phyloP scores from a whole-genome alignment of 441 rosid genomes.

The Erysimum cheiri region DNA sequence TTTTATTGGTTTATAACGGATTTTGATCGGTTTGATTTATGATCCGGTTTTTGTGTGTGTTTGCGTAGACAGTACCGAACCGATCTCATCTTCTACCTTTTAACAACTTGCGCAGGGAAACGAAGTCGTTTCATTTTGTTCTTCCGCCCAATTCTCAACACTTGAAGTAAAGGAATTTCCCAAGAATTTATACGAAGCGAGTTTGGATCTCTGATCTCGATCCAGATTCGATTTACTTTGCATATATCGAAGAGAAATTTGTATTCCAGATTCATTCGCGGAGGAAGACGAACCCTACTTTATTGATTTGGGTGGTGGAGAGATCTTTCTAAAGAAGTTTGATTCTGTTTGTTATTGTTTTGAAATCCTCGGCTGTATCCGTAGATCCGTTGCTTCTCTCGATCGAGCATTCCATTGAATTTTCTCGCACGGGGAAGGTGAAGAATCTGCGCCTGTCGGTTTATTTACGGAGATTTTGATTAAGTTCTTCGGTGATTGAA shows the following conservation, averaged over 20 bases:
- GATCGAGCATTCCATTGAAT: constrained; percentile 7
- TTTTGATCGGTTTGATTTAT: constrained; percentile 17
- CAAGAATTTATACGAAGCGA: neutral
- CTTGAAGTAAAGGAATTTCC: neutral
- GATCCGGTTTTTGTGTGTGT: constrained; percentile 3
- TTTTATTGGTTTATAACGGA: neutral
- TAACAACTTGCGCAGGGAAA: neutral
- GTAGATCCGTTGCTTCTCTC: constrained; percentile 24
- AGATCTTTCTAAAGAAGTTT: neutral
- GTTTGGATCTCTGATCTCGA: constrained; percentile 24
- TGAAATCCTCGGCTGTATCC: neutral
- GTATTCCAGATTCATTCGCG: constrained; percentile 16
- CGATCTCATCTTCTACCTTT: constrained; percentile 22
- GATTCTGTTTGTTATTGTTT: constrained; percentile 13
- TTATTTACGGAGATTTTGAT: neutral
- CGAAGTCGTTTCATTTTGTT: constrained; percentile 15
- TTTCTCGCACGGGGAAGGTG: neutral
- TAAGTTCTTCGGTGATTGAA: neutral
- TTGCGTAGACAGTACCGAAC: constrained; percentile 3
- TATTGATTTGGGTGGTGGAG: constrained; percentile 16
- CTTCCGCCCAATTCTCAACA: constrained; percentile 43
- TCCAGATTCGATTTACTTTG: constrained; percentile 20
- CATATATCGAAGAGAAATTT: neutral
- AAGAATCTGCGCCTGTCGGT: constrained; percentile 9
- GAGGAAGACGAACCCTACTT: constrained; percentile 33